Evolutionary conservation across 73 alveolate species (phyloP), one percentile per base, ranked within the genome.

Genomic region (Urostyla sp.): DNA sequence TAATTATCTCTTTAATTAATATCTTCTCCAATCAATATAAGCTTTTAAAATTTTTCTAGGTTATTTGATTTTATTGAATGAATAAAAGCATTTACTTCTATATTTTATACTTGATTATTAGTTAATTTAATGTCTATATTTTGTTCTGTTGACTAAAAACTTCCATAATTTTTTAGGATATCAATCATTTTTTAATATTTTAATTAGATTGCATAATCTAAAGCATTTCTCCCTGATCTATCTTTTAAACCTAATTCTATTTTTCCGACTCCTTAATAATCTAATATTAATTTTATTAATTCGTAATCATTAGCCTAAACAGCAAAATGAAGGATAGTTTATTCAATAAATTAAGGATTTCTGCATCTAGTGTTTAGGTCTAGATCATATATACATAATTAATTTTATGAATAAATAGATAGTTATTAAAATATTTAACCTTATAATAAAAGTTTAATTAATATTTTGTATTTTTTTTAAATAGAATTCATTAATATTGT

Each of bases 241-340:
- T 78, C 80, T 44, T 57, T 43, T 15, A 43, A 26, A 4, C 51
- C 66, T 30, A 78, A 5, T n/a, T 78, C 82, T 3, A 56, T 54
- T 36, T 20, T 58, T 0, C 20, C 23, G 6, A 20, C 50, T 0
- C 89, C 89, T 5, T 23, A 60, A 32, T 78, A 78, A 1, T 78
- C 81, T 31, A 45, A 46, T 20, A 78, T 21, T 11, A 38, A 11
- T 21, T 61, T 67, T 1, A 61, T 60, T 3, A 54, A 2, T 20
- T 78, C 81, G 44, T 53, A 27, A 43, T 78, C 89, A 44, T 78
- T 78, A 18, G 51, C n/a, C 0, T 31, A 15, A 18, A 78, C 89
- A 4, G 81, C 76, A 3, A 78, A 18, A 44, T 78, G 89, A 1
- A 78, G 59, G 15, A 75, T 27, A 34, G 89, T 60, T 36, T 43